These are phyloP conservation scores for Cystobasidium ongulense DNA, from an alignment of 768 basidiomycete genomes.

Conservation along the genomic window DNA sequence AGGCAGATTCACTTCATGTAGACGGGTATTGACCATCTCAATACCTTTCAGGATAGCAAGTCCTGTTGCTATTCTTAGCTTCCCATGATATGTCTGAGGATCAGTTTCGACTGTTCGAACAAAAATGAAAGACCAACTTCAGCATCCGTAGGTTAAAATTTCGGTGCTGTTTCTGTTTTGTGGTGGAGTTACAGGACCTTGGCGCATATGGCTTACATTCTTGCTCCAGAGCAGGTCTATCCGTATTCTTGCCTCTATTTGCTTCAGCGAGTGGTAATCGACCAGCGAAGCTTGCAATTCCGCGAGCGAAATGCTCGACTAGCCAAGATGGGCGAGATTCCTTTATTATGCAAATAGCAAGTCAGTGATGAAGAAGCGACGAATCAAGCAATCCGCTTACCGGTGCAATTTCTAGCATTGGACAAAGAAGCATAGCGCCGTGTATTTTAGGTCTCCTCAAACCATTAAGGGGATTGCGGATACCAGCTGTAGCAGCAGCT, in stretches of 20 bases:
- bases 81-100: conserved; percentile 37
- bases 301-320: conserved; percentile 35
- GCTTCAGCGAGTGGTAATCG: conserved; percentile 35
- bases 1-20: conserved; percentile 33
- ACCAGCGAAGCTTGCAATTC: conserved; percentile 33
- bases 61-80: conserved; percentile 37
- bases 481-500: conserved; percentile 9
- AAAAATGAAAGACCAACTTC: background rate
- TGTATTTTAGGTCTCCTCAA: conserved; percentile 8
- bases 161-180: too few species aligned
- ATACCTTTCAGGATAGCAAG: conserved; percentile 34
- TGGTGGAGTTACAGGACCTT: too few species aligned
- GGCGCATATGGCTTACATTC: conserved; percentile 21
- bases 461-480: background rate
- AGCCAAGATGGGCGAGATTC: conserved; percentile 33
- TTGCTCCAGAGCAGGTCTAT: conserved; percentile 32
- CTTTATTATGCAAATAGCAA: background rate
- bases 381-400: background rate
- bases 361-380: background rate
- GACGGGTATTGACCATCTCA: conserved; percentile 23
- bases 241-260: conserved; percentile 39
- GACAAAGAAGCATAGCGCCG: conserved; percentile 36
- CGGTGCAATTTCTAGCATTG: conserved; percentile 38
- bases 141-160: background rate
- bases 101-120: conserved; percentile 17